Percentiles rank a stretch among this genome's conserved stretches.
Evolutionary conservation across 1,139 yeast species (phyloP).

Genomic region (Saccharomyces hybrid): DNA sequence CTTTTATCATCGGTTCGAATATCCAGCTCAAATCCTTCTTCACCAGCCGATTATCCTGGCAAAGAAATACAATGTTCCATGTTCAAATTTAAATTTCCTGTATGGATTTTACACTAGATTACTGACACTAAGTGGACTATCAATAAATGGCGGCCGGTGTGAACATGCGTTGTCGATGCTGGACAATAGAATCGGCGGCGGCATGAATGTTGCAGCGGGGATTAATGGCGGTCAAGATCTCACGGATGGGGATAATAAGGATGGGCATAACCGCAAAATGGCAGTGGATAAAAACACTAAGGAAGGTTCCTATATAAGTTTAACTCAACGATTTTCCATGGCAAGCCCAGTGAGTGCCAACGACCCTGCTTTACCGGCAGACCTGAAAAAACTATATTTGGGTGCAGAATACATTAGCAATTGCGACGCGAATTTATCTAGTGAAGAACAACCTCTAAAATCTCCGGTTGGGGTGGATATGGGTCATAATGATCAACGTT

Average conservation of each 20-base stretch:
- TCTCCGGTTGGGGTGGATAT: constrained; percentile 1
- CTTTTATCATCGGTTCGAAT: constrained; percentile 25
- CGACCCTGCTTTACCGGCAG: constrained; percentile 11
- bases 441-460: constrained; percentile 2
- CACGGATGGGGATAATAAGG: not conserved
- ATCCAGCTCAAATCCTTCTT: constrained; percentile 23
- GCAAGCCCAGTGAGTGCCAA: not conserved
- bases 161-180: constrained; percentile 11
- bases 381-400: constrained; percentile 13
- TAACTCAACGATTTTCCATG: constrained; percentile 5
- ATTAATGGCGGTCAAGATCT: not conserved
- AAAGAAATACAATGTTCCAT: constrained; percentile 12
- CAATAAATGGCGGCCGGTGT: constrained; percentile 18
- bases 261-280: not conserved
- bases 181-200: constrained; percentile 6
- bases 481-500: not conserved
- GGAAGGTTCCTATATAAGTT: constrained; percentile 5
- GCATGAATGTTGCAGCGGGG: not conserved
- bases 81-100: constrained; percentile 21
- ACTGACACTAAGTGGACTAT: constrained; percentile 21
- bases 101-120: constrained; percentile 24
- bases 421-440: constrained; percentile 1
- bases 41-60: constrained; percentile 22
- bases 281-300: not conserved
- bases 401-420: constrained; percentile 13